Evolutionary conservation across 768 basidiomycete species (phyloP).

Genomic region (Brasilioporus rufonigricans): DNA sequence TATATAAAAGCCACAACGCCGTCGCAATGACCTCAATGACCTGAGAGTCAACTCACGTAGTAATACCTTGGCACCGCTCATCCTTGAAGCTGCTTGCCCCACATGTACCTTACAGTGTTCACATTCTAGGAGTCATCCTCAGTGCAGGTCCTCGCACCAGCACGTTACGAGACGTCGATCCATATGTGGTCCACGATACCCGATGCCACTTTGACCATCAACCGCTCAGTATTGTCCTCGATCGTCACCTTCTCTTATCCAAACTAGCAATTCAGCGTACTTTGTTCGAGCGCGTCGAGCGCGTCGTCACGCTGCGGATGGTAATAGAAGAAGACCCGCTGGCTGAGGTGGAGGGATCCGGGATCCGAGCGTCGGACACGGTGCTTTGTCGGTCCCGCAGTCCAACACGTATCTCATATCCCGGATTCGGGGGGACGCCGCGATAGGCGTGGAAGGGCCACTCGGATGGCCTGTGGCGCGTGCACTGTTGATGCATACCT

Average conservation of each 20-base stretch:
- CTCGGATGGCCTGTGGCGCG: slow-evolving; percentile 7
- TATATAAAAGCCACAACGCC: not conserved
- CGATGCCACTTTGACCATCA: not conserved
- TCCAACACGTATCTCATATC: slow-evolving; percentile 21
- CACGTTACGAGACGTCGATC: slow-evolving; percentile 10
- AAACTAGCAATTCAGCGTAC: slow-evolving; percentile 12
- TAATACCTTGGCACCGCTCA: slow-evolving; percentile 4
- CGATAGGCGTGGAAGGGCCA: not conserved
- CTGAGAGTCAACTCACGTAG: not conserved
- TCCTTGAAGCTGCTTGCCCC: slow-evolving; percentile 14
- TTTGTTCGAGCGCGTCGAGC: slow-evolving; percentile 17
- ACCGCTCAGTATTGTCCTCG: slow-evolving; percentile 17
- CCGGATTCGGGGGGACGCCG: not conserved
- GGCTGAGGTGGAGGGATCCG: slow-evolving; percentile 3
- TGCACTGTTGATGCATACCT: slow-evolving; percentile 19
- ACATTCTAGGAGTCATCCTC: slow-evolving; percentile 17
- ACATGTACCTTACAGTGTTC: slow-evolving; percentile 11
- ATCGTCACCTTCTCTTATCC: slow-evolving; percentile 13
- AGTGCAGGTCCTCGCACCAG: slow-evolving; percentile 16
- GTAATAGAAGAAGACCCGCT: too few relatives aligned
- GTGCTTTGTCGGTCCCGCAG: slow-evolving; percentile 11
- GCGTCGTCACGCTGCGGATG: too few relatives aligned
- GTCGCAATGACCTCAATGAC: slow-evolving; percentile 12
- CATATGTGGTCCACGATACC: slow-evolving; percentile 23
- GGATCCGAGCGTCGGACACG: slow-evolving; percentile 11